Percentiles rank a stretch among this genome's conserved stretches.
These are phyloP conservation scores for Wickerhamomyces bisporus DNA, from an alignment of 805 yeast species.

Conservation along the genomic window DNA sequence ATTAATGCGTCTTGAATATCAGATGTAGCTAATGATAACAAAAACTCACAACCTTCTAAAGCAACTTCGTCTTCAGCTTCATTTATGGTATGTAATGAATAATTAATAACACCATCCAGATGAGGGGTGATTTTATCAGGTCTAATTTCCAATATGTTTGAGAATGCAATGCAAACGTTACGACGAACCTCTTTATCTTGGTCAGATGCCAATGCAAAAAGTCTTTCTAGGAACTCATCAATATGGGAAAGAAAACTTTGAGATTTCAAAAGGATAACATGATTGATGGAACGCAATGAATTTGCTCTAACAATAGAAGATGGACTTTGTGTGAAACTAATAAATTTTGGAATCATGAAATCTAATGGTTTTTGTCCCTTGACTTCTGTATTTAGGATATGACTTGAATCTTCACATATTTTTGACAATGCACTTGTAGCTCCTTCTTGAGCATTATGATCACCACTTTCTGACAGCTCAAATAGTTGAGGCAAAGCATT, in stretches of 20 bases:
- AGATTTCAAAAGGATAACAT: slow-evolving; percentile 64
- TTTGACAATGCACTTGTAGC: slow-evolving; percentile 78
- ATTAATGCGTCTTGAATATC: slow-evolving; percentile 50
- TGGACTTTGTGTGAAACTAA: slow-evolving; percentile 42
- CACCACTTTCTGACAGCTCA: slow-evolving; percentile 47
- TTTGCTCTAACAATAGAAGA: slow-evolving; percentile 51
- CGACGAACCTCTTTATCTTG: slow-evolving; percentile 55
- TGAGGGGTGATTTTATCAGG: slow-evolving; percentile 81
- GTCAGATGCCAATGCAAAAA: slow-evolving; percentile 69
- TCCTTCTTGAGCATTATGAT: slow-evolving; percentile 48
- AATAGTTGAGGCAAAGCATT: slow-evolving; percentile 63
- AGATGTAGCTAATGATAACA: slow-evolving; percentile 66
- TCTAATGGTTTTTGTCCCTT: slow-evolving; percentile 64
- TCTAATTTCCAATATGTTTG: slow-evolving; percentile 62
- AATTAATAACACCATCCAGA: slow-evolving; percentile 78
- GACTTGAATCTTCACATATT: slow-evolving; percentile 84
- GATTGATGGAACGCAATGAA: slow-evolving; percentile 68
- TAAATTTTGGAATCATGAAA: slow-evolving; percentile 59
- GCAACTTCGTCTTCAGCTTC: slow-evolving; percentile 67
- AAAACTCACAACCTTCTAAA: slow-evolving; percentile 88
- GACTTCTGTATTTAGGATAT: slow-evolving; percentile 57
- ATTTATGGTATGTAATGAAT: slow-evolving; percentile 73
- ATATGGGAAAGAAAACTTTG: slow-evolving; percentile 58
- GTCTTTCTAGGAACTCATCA: slow-evolving; percentile 57
- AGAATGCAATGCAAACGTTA: slow-evolving; percentile 74